phyloP scores from a whole-genome alignment of 2,329 filamentous ascomycete species.

The Botryotinia globosa region DNA sequence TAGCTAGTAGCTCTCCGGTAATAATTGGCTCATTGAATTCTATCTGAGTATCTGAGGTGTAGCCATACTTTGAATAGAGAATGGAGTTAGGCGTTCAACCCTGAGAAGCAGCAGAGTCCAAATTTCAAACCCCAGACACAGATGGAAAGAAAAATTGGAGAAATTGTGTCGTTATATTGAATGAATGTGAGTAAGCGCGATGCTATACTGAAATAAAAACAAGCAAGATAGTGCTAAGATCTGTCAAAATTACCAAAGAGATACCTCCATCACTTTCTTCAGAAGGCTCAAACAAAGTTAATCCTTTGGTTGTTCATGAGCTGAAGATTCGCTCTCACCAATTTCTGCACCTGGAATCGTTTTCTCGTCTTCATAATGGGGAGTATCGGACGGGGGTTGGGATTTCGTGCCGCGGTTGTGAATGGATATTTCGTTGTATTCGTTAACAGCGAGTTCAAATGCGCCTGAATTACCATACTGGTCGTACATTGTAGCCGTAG shows the following conservation, averaged over 20 bases:
- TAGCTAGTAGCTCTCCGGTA: not conserved
- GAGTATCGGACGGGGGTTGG: not conserved
- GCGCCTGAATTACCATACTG: not conserved
- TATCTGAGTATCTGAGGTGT: not conserved
- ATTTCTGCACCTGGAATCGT: not conserved
- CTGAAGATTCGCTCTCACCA: not conserved
- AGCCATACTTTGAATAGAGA: not conserved
- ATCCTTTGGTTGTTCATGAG: accelerated
- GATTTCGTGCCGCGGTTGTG: not conserved
- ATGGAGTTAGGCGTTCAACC: not conserved
- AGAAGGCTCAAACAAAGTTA: not conserved
- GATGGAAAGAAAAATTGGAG: not conserved
- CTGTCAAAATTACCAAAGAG: not conserved
- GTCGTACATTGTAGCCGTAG: not conserved
- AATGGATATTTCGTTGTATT: not conserved
- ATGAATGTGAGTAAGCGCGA: not conserved
- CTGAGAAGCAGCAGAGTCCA: not conserved
- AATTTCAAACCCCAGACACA: not conserved
- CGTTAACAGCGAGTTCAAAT: not conserved
- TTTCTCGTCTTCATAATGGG: not conserved
- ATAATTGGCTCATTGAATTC: not conserved
- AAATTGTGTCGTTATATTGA: not conserved
- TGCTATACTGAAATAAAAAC: not conserved
- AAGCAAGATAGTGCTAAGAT: not conserved
- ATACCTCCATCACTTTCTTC: not conserved